Evolutionary conservation across 257 asterid genomes (phyloP).

Genomic region (Nemophila menziesii): DNA sequence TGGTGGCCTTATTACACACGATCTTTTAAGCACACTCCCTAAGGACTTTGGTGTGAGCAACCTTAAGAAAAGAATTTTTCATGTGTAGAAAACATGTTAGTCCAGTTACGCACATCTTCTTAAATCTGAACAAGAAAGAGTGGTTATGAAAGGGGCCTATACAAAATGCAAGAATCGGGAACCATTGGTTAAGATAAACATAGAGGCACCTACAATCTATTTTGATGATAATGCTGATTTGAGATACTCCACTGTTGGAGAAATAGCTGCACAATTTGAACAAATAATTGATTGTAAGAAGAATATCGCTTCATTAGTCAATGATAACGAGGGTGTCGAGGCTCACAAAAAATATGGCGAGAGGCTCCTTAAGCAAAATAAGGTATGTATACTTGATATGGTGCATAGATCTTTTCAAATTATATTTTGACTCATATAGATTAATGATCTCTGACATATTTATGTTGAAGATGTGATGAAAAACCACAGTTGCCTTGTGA

Average conservation of each 20-base stretch:
- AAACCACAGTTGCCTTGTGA: slow-evolving; percentile 54
- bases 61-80: slow-evolving; percentile 36
- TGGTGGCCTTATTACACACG: slow-evolving; percentile 58
- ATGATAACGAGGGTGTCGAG: slow-evolving; percentile 56
- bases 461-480: slow-evolving; percentile 64
- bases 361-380: slow-evolving; percentile 78
- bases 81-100: slow-evolving; percentile 37
- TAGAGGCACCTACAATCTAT: slow-evolving; percentile 79
- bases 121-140: slow-evolving; percentile 45
- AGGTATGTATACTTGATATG: slow-evolving; percentile 52
- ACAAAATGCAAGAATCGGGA: slow-evolving; percentile 63
- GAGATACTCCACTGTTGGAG: slow-evolving; percentile 76
- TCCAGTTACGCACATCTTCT: slow-evolving; percentile 62
- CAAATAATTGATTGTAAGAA: slow-evolving; percentile 87
- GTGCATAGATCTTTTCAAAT: neutral
- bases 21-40: slow-evolving; percentile 63
- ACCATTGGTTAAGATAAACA: slow-evolving; percentile 60
- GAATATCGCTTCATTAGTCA: slow-evolving; percentile 60
- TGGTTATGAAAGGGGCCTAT: slow-evolving; percentile 60
- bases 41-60: slow-evolving; percentile 46
- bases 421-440: neutral
- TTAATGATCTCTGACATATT: slow-evolving; percentile 28
- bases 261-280: slow-evolving; percentile 79
- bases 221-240: slow-evolving; percentile 59
- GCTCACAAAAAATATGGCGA: slow-evolving; percentile 86